These are phyloP conservation scores for Dipteronia sinensis DNA, from an alignment of 345 rosid species.

Conservation along the genomic window DNA sequence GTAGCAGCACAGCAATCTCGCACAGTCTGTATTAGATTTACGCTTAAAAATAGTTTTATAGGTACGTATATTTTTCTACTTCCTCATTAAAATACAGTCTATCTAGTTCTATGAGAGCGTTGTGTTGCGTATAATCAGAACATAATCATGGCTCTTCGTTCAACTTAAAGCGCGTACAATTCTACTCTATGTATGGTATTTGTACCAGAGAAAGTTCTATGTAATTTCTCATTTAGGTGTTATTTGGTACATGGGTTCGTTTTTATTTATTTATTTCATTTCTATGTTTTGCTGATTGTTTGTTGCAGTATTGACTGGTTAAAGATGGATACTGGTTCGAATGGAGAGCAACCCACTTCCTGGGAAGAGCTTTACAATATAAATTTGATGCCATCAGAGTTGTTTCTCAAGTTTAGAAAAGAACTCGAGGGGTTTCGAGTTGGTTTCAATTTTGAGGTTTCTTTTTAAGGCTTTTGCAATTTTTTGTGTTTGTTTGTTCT, in stretches of 20 bases:
- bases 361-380: slow-evolving; percentile 85
- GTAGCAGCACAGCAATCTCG: not conserved
- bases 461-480: not conserved
- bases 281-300: not conserved
- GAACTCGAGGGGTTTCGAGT: slow-evolving; percentile 81
- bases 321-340: slow-evolving; percentile 46
- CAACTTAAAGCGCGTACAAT: not conserved
- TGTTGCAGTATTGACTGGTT: slow-evolving; percentile 15
- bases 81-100: not conserved
- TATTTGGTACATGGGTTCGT: not conserved
- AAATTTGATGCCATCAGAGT: slow-evolving; percentile 77
- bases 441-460: slow-evolving; percentile 89
- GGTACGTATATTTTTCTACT: not conserved
- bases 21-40: not conserved
- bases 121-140: not conserved
- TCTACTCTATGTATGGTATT: not conserved
- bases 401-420: slow-evolving; percentile 85
- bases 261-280: not conserved
- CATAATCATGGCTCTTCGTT: not conserved
- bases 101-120: not conserved
- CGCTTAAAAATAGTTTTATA: not conserved
- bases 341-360: slow-evolving; percentile 62
- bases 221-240: too few species aligned
- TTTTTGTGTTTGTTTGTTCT: not conserved
- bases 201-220: too few species aligned